phyloP scores from a whole-genome alignment of 2,329 filamentous ascomycete species.

The Cladophialophora exuberans region DNA sequence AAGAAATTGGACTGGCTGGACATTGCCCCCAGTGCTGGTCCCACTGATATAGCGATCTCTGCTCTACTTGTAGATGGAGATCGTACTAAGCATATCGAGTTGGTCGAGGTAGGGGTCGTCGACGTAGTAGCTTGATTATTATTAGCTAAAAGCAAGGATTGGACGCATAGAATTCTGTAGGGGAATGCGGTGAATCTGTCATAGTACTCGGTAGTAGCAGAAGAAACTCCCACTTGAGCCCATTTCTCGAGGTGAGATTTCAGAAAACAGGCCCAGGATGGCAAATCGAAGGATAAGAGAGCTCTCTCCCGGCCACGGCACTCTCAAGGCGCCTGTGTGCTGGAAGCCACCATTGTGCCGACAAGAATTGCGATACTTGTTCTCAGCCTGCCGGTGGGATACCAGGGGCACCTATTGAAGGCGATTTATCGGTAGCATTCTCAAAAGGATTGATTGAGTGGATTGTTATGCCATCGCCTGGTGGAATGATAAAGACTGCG shows the following conservation, averaged over 20 bases:
- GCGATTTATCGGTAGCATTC: slow-evolving; percentile 2
- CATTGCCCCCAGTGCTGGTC: slow-evolving; percentile 17
- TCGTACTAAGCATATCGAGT: neutral
- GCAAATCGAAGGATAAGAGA: slow-evolving; percentile 11
- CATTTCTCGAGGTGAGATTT: slow-evolving; percentile 14
- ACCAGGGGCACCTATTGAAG: slow-evolving; percentile 1
- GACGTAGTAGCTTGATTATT: neutral
- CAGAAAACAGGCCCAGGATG: neutral
- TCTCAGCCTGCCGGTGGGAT: slow-evolving; percentile 1
- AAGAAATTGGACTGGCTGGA: slow-evolving; percentile 34
- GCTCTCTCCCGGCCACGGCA: too few species aligned
- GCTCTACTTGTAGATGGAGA: neutral
- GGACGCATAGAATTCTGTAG: neutral
- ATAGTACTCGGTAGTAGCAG: too few species aligned
- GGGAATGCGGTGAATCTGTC: slow-evolving; percentile 6
- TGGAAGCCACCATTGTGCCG: slow-evolving; percentile 8
- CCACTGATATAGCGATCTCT: neutral
- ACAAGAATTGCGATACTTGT: slow-evolving; percentile 3
- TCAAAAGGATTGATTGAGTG: too few species aligned
- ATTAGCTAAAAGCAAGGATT: slow-evolving; percentile 8
- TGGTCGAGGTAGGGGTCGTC: slow-evolving; percentile 1
- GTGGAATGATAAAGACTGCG: neutral
- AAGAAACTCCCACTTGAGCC: slow-evolving; percentile 17
- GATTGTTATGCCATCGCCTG: neutral
- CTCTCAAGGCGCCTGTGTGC: neutral